Conservation (phyloP, 352 stramenopile genomes). For the Pythium aquatile region DNA sequence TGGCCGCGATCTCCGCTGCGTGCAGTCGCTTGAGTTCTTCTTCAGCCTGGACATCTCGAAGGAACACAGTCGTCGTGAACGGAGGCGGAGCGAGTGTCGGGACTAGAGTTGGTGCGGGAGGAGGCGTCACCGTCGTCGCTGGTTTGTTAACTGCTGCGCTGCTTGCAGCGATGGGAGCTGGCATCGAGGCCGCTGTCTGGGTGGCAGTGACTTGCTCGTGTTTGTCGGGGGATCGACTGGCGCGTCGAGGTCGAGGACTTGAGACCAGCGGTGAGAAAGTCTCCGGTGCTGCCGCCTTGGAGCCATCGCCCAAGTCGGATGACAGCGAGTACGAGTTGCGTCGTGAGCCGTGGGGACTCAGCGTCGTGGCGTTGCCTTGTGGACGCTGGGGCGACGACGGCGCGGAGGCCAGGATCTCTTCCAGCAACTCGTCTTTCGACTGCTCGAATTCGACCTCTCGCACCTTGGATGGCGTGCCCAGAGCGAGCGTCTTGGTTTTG, state of each 20-base stretch:
- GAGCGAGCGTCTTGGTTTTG: conserved; percentile 38
- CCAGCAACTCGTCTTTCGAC: conserved; percentile 63
- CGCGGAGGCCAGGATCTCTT: conserved; percentile 46
- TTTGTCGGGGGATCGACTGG: conserved; percentile 14
- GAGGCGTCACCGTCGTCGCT: not conserved
- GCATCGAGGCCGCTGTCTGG: not conserved
- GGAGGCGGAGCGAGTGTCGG: not conserved
- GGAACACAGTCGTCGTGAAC: conserved; percentile 9
- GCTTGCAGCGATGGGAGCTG: not conserved
- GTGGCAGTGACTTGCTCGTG: not conserved
- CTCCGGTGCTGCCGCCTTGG: not conserved
- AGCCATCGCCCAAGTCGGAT: conserved; percentile 36
- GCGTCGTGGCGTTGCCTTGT: not conserved
- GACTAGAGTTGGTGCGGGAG: not conserved
- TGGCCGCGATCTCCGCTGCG: not conserved
- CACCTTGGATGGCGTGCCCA: conserved; percentile 37
- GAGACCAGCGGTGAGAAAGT: not conserved
- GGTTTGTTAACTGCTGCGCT: not conserved
- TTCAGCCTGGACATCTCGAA: conserved; percentile 19
- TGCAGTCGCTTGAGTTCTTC: conserved; percentile 20
- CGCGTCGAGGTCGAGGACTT: not conserved
- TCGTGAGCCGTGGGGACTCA: conserved; percentile 19
- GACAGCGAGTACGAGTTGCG: conserved; percentile 53
- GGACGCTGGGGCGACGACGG: conserved; percentile 13
- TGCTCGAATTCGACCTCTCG: conserved; percentile 66